phyloP scores from a whole-genome alignment of 1,284 basidiomycete species.

The Leucoagaricus sp. region DNA sequence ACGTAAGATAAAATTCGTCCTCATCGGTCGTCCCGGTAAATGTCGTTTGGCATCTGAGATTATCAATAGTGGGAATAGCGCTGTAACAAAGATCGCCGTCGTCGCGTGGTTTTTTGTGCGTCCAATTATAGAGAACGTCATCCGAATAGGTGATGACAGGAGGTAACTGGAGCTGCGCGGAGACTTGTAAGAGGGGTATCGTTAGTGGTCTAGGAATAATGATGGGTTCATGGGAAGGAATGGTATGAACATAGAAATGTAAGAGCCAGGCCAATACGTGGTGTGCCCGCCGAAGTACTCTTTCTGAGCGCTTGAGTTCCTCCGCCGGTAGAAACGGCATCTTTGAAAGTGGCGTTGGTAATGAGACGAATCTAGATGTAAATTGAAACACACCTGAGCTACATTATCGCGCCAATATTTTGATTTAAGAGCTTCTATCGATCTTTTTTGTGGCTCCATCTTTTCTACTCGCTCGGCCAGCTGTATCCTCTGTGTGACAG shows the following conservation, averaged over 20 bases:
- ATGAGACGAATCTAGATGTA: not conserved
- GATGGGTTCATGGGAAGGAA: slow-evolving; percentile 53
- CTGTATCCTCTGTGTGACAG: slow-evolving; percentile 31
- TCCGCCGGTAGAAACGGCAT: slow-evolving; percentile 50
- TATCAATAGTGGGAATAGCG: slow-evolving; percentile 40
- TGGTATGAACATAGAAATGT: slow-evolving; percentile 88
- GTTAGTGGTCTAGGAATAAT: slow-evolving; percentile 74
- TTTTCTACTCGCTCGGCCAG: slow-evolving; percentile 7
- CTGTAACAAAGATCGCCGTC: slow-evolving; percentile 9
- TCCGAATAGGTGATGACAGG: slow-evolving; percentile 94
- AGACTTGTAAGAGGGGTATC: slow-evolving; percentile 80
- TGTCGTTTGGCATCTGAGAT: slow-evolving; percentile 63
- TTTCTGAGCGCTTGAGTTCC: slow-evolving; percentile 57
- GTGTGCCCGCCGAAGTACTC: slow-evolving; percentile 80
- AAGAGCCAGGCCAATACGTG: slow-evolving; percentile 84
- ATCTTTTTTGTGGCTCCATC: not conserved
- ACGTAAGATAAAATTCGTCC: slow-evolving; percentile 87
- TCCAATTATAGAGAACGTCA: slow-evolving; percentile 93
- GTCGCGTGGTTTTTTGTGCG: slow-evolving; percentile 33
- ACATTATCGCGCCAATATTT: slow-evolving; percentile 66
- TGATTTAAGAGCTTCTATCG: slow-evolving; percentile 29
- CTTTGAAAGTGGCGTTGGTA: slow-evolving; percentile 25
- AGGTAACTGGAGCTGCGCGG: slow-evolving; percentile 78
- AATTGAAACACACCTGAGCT: slow-evolving; percentile 46
- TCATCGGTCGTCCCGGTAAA: slow-evolving; percentile 89